A percentile compares a stretch with the other conserved stretches of the same genome.
phyloP scores from a whole-genome alignment of 805 yeast species.

The Starmerella roubikii region DNA sequence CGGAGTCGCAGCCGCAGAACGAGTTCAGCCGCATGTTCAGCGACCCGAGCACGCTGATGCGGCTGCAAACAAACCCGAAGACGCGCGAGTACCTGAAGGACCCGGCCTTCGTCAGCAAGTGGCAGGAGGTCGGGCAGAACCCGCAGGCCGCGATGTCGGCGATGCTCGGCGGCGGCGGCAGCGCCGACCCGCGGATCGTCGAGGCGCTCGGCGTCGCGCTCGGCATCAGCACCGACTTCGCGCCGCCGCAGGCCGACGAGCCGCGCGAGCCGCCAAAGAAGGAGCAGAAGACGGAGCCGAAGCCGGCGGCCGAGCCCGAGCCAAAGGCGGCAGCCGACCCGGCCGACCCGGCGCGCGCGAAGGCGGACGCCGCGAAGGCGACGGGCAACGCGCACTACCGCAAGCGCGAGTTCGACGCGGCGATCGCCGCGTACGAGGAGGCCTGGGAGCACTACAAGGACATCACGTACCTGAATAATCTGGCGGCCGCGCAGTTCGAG shows the following conservation, averaged over 20 bases:
- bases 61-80: constrained; percentile 70
- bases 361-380: constrained; percentile 48
- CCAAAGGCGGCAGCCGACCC: constrained; percentile 19
- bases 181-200: constrained; percentile 62
- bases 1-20: constrained; percentile 31
- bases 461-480: constrained; percentile 85
- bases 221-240: constrained; percentile 38
- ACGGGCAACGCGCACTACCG: constrained; percentile 82
- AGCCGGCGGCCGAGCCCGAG: constrained; percentile 20
- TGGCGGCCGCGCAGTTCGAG: constrained; percentile 96
- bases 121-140: constrained; percentile 39
- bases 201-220: constrained; percentile 71
- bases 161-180: too few relatives aligned
- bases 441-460: constrained; percentile 77
- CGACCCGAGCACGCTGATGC: constrained; percentile 66
- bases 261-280: constrained; percentile 14
- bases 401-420: constrained; percentile 78
- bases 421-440: constrained; percentile 68
- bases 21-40: constrained; percentile 56
- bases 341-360: constrained; percentile 14
- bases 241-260: constrained; percentile 11
- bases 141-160: constrained; percentile 56
- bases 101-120: constrained; percentile 64
- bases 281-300: constrained; percentile 11
- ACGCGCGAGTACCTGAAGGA: constrained; percentile 79